Evolutionary conservation across 2,329 filamentous ascomycete genomes (phyloP).

Genomic region (Chalara sp.): DNA sequence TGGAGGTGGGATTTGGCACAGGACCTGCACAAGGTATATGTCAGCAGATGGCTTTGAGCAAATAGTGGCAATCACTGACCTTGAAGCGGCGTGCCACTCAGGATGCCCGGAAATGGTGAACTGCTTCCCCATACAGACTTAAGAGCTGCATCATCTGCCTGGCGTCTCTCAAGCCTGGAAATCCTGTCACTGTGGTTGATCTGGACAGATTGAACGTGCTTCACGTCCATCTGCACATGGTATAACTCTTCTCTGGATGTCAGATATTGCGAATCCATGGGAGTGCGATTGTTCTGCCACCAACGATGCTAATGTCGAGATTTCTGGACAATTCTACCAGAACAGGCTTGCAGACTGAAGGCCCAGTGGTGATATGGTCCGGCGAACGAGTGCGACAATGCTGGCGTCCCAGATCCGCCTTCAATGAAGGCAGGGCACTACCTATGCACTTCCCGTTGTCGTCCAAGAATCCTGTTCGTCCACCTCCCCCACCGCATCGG

Average conservation of each 20-base stretch:
- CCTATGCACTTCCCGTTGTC: not conserved
- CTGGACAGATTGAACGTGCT: conserved; percentile 59
- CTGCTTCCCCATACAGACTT: conserved; percentile 90
- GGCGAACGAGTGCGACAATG: too few species aligned
- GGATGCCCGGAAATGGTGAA: conserved; percentile 82
- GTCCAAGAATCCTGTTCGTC: not conserved
- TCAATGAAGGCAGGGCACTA: too few species aligned
- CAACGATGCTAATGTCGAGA: not conserved
- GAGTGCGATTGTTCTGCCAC: conserved; percentile 23
- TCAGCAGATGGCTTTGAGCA: conserved; percentile 3
- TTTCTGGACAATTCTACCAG: too few species aligned
- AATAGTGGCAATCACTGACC: conserved; percentile 47
- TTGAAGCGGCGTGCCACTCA: conserved; percentile 79
- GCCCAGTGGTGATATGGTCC: not conserved
- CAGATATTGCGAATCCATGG: conserved; percentile 59
- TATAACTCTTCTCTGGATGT: conserved; percentile 58
- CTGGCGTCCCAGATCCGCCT: too few species aligned
- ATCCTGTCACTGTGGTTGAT: conserved; percentile 56
- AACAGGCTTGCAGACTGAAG: not conserved
- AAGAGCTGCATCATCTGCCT: conserved; percentile 59
- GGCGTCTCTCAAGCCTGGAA: conserved; percentile 55
- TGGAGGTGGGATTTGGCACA: conserved; percentile 68
- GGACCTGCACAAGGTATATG: conserved; percentile 52
- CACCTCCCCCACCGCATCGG: too few species aligned
- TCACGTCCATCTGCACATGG: conserved; percentile 64